Evolutionary conservation across 768 basidiomycete genomes (phyloP), one percentile per base, ranked within the genome.

Genomic region (Neoboletus brunneissimus): DNA sequence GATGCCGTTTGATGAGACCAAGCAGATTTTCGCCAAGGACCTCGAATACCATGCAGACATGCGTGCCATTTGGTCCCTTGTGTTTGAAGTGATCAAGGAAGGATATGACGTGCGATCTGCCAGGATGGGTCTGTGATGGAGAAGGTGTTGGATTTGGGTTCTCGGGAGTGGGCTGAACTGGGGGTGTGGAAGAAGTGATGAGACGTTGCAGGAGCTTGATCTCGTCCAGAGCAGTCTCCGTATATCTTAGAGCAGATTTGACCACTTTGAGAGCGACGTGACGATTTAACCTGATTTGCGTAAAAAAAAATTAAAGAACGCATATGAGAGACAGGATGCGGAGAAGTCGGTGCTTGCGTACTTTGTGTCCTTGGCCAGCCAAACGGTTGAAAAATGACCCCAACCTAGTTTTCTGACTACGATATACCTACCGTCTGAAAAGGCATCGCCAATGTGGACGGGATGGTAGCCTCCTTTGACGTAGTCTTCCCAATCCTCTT

Each of bases 41-140:
- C 73, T 99, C 97, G 67, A 98, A 98, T 15, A 97, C 94, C 97
- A 99, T 98, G 81, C 97, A 98, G 63, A 99, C 91, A 74, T 99
- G 97, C 16, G 84, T 88, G 37, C 97, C 97, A 71, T 99, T 97
- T 11, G 94, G 94, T 1, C 97, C 97, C 58, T 89, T 90, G 75
- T 98, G 97, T 27, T 88, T 83, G 73, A 99, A 99, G 71, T 98
- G 94, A 76, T 99, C 96, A 46, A 98, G 88, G 72, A 98, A 93
- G 15, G 90, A 91, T 72, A 99, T 95, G 72, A 98, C 96, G 70
- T 99, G 97, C 20, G 88, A 87, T 58, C 92, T 79, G 4, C 95
- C 96, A 0, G 94, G 84, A 71, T 98, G 94, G 0, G 87, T 84
- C 48, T 83, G 83, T 2, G 87, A 78, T 10, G 84, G 85, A 2